phyloP scores from a whole-genome alignment of 2,329 filamentous ascomycete species.

The Aspergillus pseudoterreus region DNA sequence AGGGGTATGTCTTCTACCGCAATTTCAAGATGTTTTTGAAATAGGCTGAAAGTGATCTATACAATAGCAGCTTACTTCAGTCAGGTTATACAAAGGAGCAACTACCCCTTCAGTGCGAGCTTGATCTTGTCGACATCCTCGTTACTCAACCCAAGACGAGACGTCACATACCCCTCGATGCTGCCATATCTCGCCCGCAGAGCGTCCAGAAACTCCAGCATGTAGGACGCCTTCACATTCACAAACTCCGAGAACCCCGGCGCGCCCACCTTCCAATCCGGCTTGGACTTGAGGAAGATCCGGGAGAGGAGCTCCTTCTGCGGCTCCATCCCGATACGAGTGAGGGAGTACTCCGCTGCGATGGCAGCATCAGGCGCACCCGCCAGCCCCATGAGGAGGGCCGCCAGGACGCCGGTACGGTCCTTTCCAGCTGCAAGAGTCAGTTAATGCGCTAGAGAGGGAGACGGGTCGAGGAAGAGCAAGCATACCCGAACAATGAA shows the following conservation, averaged over 20 bases:
- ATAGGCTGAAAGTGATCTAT: no score
- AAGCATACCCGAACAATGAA: slow-evolving; percentile 57
- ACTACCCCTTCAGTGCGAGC: not conserved
- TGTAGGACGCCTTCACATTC: not conserved
- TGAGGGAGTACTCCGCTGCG: not conserved
- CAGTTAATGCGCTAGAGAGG: slow-evolving; percentile 30
- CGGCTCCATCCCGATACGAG: not conserved
- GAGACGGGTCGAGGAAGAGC: not conserved
- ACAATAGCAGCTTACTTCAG: no score
- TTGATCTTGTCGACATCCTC: not conserved
- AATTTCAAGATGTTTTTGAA: no score
- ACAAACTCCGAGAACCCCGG: not conserved
- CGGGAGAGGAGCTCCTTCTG: not conserved
- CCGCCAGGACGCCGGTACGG: slow-evolving; percentile 69
- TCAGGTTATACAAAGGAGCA: not conserved
- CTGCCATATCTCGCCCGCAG: not conserved
- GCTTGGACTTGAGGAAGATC: not conserved
- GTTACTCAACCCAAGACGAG: not conserved
- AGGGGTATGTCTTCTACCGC: no score
- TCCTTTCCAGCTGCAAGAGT: slow-evolving; percentile 62
- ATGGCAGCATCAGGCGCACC: slow-evolving; percentile 44
- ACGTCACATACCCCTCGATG: not conserved
- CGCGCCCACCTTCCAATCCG: not conserved
- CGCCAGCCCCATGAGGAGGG: slow-evolving; percentile 58
- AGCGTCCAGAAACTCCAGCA: not conserved